phyloP scores from a whole-genome alignment of 1,139 yeast species.

The Scheffersomyces illinoinensis region DNA sequence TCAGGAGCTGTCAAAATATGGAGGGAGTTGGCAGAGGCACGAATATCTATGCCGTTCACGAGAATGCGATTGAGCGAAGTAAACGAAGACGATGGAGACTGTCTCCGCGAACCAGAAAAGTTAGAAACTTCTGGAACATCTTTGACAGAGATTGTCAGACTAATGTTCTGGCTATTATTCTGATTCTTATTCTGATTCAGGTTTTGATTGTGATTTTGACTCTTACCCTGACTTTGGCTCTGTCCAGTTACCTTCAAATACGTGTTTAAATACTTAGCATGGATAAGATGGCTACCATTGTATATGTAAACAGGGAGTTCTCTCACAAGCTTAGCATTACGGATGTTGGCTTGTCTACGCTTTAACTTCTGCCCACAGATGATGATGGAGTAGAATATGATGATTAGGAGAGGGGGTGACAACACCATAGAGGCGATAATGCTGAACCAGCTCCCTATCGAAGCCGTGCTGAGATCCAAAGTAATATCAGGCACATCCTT shows the following conservation, averaged over 20 bases:
- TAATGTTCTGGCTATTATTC: not conserved
- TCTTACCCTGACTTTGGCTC: not conserved
- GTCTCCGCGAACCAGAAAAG: constrained; percentile 11
- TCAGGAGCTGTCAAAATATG: constrained; percentile 32
- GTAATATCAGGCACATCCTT: constrained; percentile 13
- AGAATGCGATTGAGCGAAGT: constrained; percentile 20
- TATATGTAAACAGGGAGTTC: constrained; percentile 42
- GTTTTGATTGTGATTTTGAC: constrained; percentile 5
- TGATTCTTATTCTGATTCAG: not conserved
- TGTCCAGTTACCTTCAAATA: constrained; percentile 20
- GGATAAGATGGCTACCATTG: constrained; percentile 37
- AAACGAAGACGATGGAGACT: constrained; percentile 20
- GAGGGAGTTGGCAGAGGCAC: constrained; percentile 17
- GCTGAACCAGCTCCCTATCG: constrained; percentile 43
- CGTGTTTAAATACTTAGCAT: constrained; percentile 23
- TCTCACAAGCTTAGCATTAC: constrained; percentile 36
- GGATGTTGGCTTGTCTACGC: constrained; percentile 27
- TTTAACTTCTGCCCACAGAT: constrained; percentile 32
- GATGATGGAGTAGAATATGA: constrained; percentile 35
- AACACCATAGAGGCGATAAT: constrained; percentile 41
- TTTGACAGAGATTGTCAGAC: not conserved
- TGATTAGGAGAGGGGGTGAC: constrained; percentile 45
- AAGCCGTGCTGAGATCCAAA: constrained; percentile 31
- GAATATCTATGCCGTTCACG: constrained; percentile 36
- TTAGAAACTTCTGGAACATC: not conserved